Percentiles rank a stretch among this genome's conserved stretches.
Evolutionary conservation across 176 grass and related monocot genomes (phyloP).

Genomic region (Coix lacrymajobi): DNA sequence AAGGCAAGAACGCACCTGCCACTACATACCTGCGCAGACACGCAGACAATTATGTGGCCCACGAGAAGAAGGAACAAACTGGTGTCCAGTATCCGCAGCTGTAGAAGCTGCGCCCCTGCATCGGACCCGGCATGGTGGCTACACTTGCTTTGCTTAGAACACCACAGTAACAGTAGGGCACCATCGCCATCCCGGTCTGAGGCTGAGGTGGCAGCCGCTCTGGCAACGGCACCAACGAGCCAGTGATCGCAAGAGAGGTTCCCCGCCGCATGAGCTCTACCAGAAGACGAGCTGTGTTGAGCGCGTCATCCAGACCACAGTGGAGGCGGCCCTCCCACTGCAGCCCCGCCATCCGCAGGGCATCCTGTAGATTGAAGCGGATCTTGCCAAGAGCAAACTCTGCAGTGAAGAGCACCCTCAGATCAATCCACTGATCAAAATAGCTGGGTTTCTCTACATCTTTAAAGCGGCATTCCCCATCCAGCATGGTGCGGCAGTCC

Average conservation of each 20-base stretch:
- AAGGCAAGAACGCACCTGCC: no score
- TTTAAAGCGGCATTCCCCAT: slow-evolving; percentile 50
- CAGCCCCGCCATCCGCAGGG: slow-evolving; percentile 32
- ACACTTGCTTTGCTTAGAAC: slow-evolving; percentile 24
- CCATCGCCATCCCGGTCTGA: not conserved
- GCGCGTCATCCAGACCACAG: slow-evolving; percentile 57
- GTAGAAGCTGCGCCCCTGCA: slow-evolving; percentile 39
- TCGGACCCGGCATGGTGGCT: not conserved
- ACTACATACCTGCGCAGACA: no score
- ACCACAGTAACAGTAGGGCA: slow-evolving; percentile 33
- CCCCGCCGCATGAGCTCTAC: slow-evolving; percentile 34
- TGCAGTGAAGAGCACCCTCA: slow-evolving; percentile 35
- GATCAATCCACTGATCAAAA: slow-evolving; percentile 59
- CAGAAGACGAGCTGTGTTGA: slow-evolving; percentile 54
- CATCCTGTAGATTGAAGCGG: slow-evolving; percentile 13
- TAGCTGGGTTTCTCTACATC: slow-evolving; percentile 41
- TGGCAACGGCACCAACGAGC: not conserved
- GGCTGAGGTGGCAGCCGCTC: not conserved
- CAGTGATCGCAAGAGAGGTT: slow-evolving; percentile 28
- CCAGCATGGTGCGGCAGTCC: slow-evolving; percentile 55
- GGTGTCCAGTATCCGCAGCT: slow-evolving; percentile 47
- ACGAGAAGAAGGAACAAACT: slow-evolving; percentile 40
- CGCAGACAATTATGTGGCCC: not conserved
- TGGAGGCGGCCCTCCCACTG: slow-evolving; percentile 53
- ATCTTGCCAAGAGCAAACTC: slow-evolving; percentile 1